These are phyloP conservation scores for Zygoascus bituminiphila DNA, from an alignment of 805 yeast species.

Conservation along the genomic window DNA sequence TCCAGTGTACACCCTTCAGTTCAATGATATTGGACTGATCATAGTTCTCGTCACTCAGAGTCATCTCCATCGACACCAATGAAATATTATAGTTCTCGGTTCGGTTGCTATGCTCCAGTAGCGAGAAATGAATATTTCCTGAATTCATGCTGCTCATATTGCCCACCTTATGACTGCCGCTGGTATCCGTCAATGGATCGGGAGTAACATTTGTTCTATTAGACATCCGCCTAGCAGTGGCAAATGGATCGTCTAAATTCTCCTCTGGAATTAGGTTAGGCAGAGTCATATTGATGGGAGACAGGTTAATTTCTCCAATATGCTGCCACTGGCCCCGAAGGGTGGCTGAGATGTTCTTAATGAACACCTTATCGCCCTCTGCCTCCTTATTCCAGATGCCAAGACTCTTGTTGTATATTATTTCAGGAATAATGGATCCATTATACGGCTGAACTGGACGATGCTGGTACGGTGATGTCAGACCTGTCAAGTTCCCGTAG, in stretches of 20 bases:
- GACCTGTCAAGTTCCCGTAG: constrained; percentile 69
- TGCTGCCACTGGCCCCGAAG: constrained; percentile 40
- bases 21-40: constrained; percentile 18
- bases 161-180: constrained; percentile 2
- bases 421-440: constrained; percentile 14
- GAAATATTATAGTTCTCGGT: constrained; percentile 8
- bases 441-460: constrained; percentile 33
- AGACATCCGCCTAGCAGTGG: background rate
- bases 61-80: constrained; percentile 9
- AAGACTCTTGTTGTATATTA: constrained; percentile 9
- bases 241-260: background rate
- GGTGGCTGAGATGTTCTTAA: constrained; percentile 25
- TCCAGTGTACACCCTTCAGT: constrained; percentile 29
- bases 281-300: constrained; percentile 14
- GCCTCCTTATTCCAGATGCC: constrained; percentile 10
- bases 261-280: constrained; percentile 4
- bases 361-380: constrained; percentile 8
- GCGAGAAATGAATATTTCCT: constrained; percentile 10
- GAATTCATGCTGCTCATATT: constrained; percentile 8
- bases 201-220: background rate
- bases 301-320: constrained; percentile 37
- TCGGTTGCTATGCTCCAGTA: constrained; percentile 6
- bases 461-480: constrained; percentile 52
- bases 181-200: background rate
- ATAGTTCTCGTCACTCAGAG: constrained; percentile 16